Conservation (phyloP, 2,329 filamentous ascomycete genomes). For the Sarocladium oryzae region DNA sequence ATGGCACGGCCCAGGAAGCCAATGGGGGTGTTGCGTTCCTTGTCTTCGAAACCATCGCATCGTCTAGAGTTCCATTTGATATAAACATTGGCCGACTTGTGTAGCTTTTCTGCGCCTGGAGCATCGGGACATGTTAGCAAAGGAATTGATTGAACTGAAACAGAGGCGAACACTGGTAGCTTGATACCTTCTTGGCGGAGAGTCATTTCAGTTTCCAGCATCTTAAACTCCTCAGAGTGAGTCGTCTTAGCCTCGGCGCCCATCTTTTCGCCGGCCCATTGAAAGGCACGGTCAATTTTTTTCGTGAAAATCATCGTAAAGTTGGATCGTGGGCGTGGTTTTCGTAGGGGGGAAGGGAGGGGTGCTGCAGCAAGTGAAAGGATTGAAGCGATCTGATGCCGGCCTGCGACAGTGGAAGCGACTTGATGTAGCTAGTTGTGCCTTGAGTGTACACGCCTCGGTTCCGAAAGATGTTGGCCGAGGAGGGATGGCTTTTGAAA, state of each 20-base stretch:
- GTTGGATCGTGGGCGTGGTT: too few species aligned
- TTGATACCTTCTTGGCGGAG: slow-evolving; percentile 74
- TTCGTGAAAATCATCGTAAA: slow-evolving; percentile 56
- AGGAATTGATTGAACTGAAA: not conserved
- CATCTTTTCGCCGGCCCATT: slow-evolving; percentile 98
- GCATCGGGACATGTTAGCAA: not conserved
- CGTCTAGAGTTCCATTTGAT: slow-evolving; percentile 83
- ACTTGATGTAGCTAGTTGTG: too few species aligned
- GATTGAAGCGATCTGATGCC: not conserved
- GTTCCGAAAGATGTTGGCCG: too few species aligned
- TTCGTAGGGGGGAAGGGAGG: too few species aligned
- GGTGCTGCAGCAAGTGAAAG: too few species aligned
- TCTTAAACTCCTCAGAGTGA: slow-evolving; percentile 86
- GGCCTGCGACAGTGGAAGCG: not conserved
- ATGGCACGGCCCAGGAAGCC: slow-evolving; percentile 78
- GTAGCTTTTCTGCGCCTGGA: slow-evolving; percentile 81
- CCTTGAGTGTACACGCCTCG: too few species aligned
- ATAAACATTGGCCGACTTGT: slow-evolving; percentile 78
- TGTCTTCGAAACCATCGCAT: slow-evolving; percentile 72
- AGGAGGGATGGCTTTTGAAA: too few species aligned
- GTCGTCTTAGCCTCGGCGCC: slow-evolving; percentile 82
- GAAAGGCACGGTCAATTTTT: slow-evolving; percentile 91
- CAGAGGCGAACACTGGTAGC: not conserved
- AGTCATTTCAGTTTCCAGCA: slow-evolving; percentile 82
- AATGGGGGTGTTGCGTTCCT: slow-evolving; percentile 77